Conservation (phyloP, 2,329 filamentous ascomycete species). For the Eutypa lata region DNA sequence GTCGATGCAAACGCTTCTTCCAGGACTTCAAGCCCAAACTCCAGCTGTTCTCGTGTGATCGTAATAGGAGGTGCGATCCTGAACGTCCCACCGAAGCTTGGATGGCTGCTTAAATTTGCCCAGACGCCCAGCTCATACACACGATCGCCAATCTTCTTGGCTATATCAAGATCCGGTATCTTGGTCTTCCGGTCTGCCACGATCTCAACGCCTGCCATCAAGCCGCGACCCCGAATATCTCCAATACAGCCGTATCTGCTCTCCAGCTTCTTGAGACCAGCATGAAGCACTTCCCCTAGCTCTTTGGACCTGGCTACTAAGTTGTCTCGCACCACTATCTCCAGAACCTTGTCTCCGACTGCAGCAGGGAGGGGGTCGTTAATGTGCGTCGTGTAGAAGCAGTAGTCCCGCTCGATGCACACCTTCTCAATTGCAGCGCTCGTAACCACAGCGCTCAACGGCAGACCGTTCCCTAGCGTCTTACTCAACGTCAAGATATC, state of each 20-base stretch:
- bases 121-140: conserved; percentile 53
- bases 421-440: conserved; percentile 48
- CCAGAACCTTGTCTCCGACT: conserved; percentile 59
- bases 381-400: conserved; percentile 60
- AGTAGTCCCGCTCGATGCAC: conserved; percentile 46
- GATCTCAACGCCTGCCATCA: conserved; percentile 59
- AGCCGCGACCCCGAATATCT: conserved; percentile 56
- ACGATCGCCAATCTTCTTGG: conserved; percentile 41
- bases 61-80: conserved; percentile 60
- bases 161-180: conserved; percentile 43
- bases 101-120: conserved; percentile 53
- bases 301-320: conserved; percentile 43
- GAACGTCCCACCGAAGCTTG: conserved; percentile 55
- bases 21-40: conserved; percentile 51
- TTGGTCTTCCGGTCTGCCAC: conserved; percentile 48
- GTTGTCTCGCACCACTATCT: conserved; percentile 56
- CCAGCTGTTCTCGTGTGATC: conserved; percentile 47
- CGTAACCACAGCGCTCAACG: conserved; percentile 56
- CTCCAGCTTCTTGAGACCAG: conserved; percentile 43
- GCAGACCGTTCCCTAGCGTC: conserved; percentile 58
- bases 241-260: conserved; percentile 58
- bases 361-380: conserved; percentile 61
- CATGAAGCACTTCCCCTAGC: conserved; percentile 44
- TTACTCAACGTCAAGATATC: conserved; percentile 61
- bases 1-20: conserved; percentile 50